phyloP scores from a whole-genome alignment of 2,329 filamentous ascomycete genomes.

The Monosporascus sp. region DNA sequence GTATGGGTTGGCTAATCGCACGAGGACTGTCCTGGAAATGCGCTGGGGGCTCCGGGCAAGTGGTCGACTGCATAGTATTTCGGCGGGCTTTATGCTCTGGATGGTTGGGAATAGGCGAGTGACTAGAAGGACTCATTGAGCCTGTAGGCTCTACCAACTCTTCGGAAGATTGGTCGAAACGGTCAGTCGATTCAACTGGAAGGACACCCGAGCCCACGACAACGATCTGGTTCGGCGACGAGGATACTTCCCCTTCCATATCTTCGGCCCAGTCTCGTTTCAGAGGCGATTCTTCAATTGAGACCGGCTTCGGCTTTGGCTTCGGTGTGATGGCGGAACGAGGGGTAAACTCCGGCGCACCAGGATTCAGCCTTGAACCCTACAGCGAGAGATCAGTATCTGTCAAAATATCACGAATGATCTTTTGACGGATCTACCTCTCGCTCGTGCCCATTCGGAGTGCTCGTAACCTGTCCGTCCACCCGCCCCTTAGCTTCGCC shows the following conservation, averaged over 20 bases:
- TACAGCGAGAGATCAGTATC: slow-evolving; percentile 40
- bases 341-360: slow-evolving; percentile 51
- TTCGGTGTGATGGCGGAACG: slow-evolving; percentile 25
- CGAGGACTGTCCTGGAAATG: slow-evolving; percentile 20
- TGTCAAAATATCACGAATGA: slow-evolving; percentile 34
- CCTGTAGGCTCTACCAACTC: slow-evolving; percentile 11
- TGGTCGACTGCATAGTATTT: slow-evolving; percentile 23
- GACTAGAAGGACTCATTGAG: slow-evolving; percentile 3
- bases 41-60: slow-evolving; percentile 18
- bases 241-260: slow-evolving; percentile 16
- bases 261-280: slow-evolving; percentile 26
- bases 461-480: slow-evolving; percentile 20
- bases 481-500: background rate
- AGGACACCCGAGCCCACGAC: slow-evolving; percentile 11
- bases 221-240: slow-evolving; percentile 1
- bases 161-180: slow-evolving; percentile 6
- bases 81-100: slow-evolving; percentile 18
- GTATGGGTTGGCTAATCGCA: slow-evolving; percentile 21
- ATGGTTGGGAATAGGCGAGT: slow-evolving; percentile 5
- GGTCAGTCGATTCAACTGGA: slow-evolving; percentile 9
- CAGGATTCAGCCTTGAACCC: slow-evolving; percentile 51
- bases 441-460: slow-evolving; percentile 36
- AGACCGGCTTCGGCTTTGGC: slow-evolving; percentile 1
- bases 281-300: slow-evolving; percentile 4
- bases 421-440: slow-evolving; percentile 44